Base-by-base conservation (phyloP, 2,329 filamentous ascomycete genomes). In the Sclerotinia glacialis region DNA sequence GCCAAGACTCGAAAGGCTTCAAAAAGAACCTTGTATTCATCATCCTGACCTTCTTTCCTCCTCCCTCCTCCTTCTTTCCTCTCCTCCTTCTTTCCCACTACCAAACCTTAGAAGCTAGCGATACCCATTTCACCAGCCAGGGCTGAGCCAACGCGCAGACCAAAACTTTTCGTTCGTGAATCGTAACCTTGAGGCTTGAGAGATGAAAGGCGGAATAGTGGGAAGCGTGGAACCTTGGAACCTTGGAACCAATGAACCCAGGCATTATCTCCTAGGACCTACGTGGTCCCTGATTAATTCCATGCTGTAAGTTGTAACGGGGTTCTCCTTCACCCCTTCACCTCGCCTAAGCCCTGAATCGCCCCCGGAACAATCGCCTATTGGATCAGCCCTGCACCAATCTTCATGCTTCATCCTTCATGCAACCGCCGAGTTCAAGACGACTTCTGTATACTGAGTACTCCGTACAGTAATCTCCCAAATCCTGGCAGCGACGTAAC, bases 241-340 rank as follows among this genome's bases (percentile, higher is more conserved):
- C 34, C 11, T 18, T 53, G 50, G 28, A 53, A 34, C 4, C 28
- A n/a, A 6, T 28, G 31, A 34, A 28, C 50, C 31, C 31, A 53
- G n/a, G n/a, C n/a, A n/a, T 54, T 12, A 31, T 11, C 8, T 40
- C 37, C 52, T 31, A 54, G 52, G 52, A 54, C 28, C 50, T 54
- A 54, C 52, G 52, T 54, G 52, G 52, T 54, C 52, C 52, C 21
- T 54, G n/a, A 54, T 54, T 11, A n/a, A n/a, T n/a, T n/a, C n/a
- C n/a, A n/a, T n/a, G n/a, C n/a, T n/a, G n/a, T n/a, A n/a, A n/a
- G n/a, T n/a, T n/a, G n/a, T n/a, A n/a, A n/a, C n/a, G n/a, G n/a
- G n/a, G n/a, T n/a, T n/a, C n/a, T n/a, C n/a, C 46, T 11, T 47
- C n/a, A 21, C 8, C 5, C 5, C 26, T 8, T 18, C 14, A 11